A percentile compares a stretch with the other conserved stretches of the same genome.
These are phyloP conservation scores for Rutstroemia sp. DNA, from an alignment of 2,329 filamentous ascomycete genomes.

Conservation along the genomic window DNA sequence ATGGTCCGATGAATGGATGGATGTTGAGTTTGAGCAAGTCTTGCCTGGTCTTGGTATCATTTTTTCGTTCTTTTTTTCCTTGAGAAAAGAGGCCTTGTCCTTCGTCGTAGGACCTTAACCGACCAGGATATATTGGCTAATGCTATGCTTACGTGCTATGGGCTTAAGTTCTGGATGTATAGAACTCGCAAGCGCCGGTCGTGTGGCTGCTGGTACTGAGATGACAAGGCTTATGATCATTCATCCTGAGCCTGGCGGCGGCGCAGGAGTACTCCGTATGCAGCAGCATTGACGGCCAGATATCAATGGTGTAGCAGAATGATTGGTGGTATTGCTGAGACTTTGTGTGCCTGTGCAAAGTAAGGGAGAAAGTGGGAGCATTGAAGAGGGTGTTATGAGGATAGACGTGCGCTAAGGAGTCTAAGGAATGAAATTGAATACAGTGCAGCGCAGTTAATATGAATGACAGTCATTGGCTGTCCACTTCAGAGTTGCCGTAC, in stretches of 20 bases:
- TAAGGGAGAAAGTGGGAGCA: background rate
- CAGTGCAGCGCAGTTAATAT: background rate
- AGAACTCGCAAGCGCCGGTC: constrained; percentile 3
- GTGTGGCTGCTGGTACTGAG: background rate
- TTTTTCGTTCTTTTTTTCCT: background rate
- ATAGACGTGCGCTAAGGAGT: constrained; percentile 1
- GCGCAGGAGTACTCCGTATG: constrained; percentile 4
- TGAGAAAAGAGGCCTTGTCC: background rate
- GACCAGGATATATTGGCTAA: background rate
- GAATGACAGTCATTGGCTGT: background rate
- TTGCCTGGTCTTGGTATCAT: background rate
- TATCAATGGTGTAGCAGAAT: background rate
- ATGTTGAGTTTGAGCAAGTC: background rate
- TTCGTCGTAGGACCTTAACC: background rate
- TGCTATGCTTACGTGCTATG: constrained; percentile 2
- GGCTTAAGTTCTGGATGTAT: background rate
- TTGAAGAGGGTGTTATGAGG: background rate
- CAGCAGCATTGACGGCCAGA: background rate
- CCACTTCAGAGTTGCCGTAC: no score
- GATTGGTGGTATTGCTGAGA: constrained; percentile 8
- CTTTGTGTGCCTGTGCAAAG: background rate
- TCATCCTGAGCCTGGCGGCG: constrained; percentile 4
- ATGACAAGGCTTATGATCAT: constrained; percentile 7
- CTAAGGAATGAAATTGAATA: background rate
- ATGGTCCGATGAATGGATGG: background rate